Base-by-base conservation (phyloP, 2,329 filamentous ascomycete genomes). In the Chalara sp. region DNA sequence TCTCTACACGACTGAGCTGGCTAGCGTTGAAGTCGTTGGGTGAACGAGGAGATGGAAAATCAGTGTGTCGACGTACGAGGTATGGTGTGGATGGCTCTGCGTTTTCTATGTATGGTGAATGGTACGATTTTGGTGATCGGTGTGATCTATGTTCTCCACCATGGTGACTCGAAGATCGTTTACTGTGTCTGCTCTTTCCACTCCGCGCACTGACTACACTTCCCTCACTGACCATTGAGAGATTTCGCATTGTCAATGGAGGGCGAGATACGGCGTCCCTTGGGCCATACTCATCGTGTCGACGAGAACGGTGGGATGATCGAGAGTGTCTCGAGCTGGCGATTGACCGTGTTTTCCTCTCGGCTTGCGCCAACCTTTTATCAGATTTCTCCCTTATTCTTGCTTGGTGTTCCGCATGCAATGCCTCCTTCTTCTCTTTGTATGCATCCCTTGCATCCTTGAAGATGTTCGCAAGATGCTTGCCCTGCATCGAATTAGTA, bases 401-500 rank as follows among this genome's bases (percentile, higher is more conserved):
- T 39, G 73, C 73, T 62, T 84, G 83, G 61, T 83, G 79, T 58
- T 88, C 81, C 21, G 84, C 81, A 66, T 83, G 83, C 61, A 96
- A 78, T 59, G 90, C 83, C 6, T 88, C 86, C 68, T 95, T 96
- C 65, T 88, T 88, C 64, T 95, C 89, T 51, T 84, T 79, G 70
- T 97, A 97, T 52, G 88, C 87, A 49, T 84, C 82, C 66, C 89
- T 89, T 56, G 91, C 92, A 66, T 96, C 90, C 67, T 89, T 95
- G 76, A 95, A 95, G 64, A 96, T 86, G 65, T 83, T 85, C 64
- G 95, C 80, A 29, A 97, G 75, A 61, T 96, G 88, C 71, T 95
- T 96, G 64, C 89, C 89, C 89, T 95, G 63, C 35, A n/a, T 32
- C 37, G 28, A 5, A 35, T 31, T 32, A 47, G 63, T 53, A 59